These are phyloP conservation scores for Millerago galiae DNA, from an alignment of 805 yeast species.

Conservation along the genomic window DNA sequence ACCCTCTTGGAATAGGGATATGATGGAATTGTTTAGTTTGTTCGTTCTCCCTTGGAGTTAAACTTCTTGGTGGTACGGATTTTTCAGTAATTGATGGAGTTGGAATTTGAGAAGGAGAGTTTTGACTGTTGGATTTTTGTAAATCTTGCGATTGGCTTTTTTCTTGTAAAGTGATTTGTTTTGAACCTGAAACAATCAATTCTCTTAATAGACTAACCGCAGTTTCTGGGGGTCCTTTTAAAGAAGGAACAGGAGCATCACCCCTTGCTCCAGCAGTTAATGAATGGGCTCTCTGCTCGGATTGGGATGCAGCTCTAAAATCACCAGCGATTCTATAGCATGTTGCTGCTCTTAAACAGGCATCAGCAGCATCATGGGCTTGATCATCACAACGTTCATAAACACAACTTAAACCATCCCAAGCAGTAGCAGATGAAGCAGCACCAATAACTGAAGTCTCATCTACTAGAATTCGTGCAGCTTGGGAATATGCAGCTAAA, in stretches of 20 bases:
- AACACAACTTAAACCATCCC: conserved; percentile 60
- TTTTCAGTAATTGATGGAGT: neutral
- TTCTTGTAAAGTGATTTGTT: conserved; percentile 4
- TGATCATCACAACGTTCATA: conserved; percentile 61
- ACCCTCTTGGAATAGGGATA: conserved; percentile 21
- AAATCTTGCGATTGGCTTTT: conserved; percentile 4
- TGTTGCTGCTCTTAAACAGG: conserved; percentile 44
- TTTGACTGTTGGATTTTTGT: neutral
- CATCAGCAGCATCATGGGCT: conserved; percentile 52
- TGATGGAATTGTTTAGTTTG: conserved; percentile 22
- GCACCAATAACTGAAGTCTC: conserved; percentile 35
- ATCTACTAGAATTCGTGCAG: conserved; percentile 44
- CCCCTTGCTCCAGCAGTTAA: conserved; percentile 37
- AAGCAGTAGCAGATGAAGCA: conserved; percentile 45
- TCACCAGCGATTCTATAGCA: conserved; percentile 45
- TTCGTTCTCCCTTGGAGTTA: conserved; percentile 7
- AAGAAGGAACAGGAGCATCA: conserved; percentile 38
- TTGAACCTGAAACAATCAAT: conserved; percentile 22
- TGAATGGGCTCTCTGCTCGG: conserved; percentile 38
- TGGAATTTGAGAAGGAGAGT: neutral
- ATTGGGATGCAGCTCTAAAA: conserved; percentile 31
- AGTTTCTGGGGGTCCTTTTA: conserved; percentile 42
- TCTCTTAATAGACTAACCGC: conserved; percentile 31
- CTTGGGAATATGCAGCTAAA: conserved; percentile 61
- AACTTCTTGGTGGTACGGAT: neutral